Base-by-base conservation (phyloP, 2,329 filamentous ascomycete genomes). In the Fusarium avenaceum region DNA sequence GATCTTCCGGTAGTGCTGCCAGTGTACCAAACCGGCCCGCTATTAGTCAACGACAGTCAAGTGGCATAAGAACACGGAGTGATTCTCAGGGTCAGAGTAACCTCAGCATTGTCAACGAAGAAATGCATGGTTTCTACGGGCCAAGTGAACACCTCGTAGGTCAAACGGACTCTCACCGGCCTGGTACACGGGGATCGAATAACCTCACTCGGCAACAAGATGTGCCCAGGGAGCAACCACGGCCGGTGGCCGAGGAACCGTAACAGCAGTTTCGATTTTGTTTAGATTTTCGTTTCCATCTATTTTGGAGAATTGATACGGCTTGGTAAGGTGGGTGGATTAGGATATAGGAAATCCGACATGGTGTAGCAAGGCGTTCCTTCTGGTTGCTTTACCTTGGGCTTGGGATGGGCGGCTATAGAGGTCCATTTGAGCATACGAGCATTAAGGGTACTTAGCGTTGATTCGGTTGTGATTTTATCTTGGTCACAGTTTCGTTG, bases 101-200 rank as follows among this genome's bases (percentile, higher is more conserved):
- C 35, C 59, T 78, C 32, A 71, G 67, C 19, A 69, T 72, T 4
- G 81, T 85, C 32, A 77, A 74, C 44, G 84, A 86, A 69, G 82
- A 84, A 57, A 76, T 84, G 50, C 83, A 86, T 52, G 84, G 84
- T 4, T 80, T 83, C 38, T 82, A 85, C 56, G 84, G 84, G 1
- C 79, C 82, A 2, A 57, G 71, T 4, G 73, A 81, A 48, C 72
- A 76, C 2, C 77, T 78, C 10, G 78, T 76, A 6, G 83, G 84
- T 0, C 80, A 85, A 71, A 85, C 77, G 2, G 77, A 64, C n/a
- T 63, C 60, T 3, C 68, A 71, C 30, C 63, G 64, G 7, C 68
- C 64, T 2, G 73, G 67, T 26, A 72, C 69, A 24, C 49, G 54
- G 15, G 63, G 51, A 14, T 61, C 63, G 7, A 40, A 45, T 7